phyloP scores from a whole-genome alignment of 208 protist genomes.

The Crithidia brevicula region DNA sequence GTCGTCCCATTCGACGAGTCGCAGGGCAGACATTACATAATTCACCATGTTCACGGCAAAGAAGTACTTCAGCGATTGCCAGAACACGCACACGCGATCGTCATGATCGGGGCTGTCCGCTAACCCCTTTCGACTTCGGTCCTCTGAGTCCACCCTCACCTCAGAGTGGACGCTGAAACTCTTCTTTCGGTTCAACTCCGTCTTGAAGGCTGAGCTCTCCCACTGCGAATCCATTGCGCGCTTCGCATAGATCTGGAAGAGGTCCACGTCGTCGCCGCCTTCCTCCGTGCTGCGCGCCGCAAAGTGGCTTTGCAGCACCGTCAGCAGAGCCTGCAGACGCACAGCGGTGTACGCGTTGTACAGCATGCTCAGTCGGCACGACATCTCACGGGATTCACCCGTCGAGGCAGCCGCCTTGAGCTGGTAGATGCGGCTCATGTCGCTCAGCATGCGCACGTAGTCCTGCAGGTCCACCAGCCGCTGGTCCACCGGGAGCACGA shows the following conservation, averaged over 20 bases:
- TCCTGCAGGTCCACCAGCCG: background rate
- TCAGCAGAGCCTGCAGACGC: slow-evolving; percentile 5
- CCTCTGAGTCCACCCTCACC: background rate
- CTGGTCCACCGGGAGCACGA: background rate
- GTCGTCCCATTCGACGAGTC: background rate
- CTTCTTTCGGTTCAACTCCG: background rate
- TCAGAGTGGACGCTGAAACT: background rate
- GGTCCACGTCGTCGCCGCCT: background rate
- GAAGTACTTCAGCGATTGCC: background rate
- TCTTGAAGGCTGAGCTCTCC: background rate
- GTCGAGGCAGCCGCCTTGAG: background rate
- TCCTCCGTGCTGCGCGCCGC: background rate
- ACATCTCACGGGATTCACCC: background rate
- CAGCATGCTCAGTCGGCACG: background rate
- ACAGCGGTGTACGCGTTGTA: slow-evolving; percentile 8
- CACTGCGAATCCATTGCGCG: background rate
- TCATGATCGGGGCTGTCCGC: background rate
- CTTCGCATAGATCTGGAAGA: background rate
- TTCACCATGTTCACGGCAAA: background rate
- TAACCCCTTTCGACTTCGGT: background rate
- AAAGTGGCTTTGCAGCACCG: background rate
- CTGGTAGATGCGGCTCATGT: background rate
- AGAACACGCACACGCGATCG: background rate
- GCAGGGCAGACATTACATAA: background rate
- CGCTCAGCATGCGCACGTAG: slow-evolving; percentile 3